A percentile compares a stretch with the other conserved stretches of the same genome.
Conservation (phyloP, 2,329 filamentous ascomycete species). For the Talaromyces marneffei region DNA sequence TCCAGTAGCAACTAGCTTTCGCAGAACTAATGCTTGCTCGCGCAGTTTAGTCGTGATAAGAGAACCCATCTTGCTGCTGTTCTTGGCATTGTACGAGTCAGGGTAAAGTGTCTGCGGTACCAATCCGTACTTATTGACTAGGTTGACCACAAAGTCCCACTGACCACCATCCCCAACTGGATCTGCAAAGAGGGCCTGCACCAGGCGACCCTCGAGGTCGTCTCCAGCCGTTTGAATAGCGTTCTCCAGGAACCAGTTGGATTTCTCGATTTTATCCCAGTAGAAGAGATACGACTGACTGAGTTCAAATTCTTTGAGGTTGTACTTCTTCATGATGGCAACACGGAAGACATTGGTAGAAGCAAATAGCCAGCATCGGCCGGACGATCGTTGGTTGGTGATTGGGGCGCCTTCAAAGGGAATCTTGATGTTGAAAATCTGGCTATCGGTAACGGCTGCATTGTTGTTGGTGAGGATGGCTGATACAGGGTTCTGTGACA, state of each 20-base stretch:
- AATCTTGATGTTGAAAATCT: slow-evolving; percentile 78
- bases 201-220: slow-evolving; percentile 64
- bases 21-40: slow-evolving; percentile 71
- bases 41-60: slow-evolving; percentile 78
- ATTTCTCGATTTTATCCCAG: slow-evolving; percentile 90
- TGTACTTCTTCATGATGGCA: slow-evolving; percentile 79
- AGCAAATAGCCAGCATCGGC: slow-evolving; percentile 88
- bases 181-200: slow-evolving; percentile 62
- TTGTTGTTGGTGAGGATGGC: slow-evolving; percentile 60
- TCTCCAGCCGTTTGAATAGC: slow-evolving; percentile 68
- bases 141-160: slow-evolving; percentile 87
- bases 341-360: slow-evolving; percentile 87
- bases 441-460: slow-evolving; percentile 62
- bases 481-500: slow-evolving; percentile 62
- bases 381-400: slow-evolving; percentile 75
- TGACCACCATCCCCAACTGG: slow-evolving; percentile 78
- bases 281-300: slow-evolving; percentile 85
- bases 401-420: slow-evolving; percentile 75
- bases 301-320: slow-evolving; percentile 73
- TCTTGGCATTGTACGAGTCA: slow-evolving; percentile 71
- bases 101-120: slow-evolving; percentile 77
- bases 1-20: slow-evolving; percentile 46
- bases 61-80: slow-evolving; percentile 62
- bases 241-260: slow-evolving; percentile 83
- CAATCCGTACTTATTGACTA: slow-evolving; percentile 83